Base-by-base conservation (phyloP, 257 asterid species). In the Forsythia suspensa region DNA sequence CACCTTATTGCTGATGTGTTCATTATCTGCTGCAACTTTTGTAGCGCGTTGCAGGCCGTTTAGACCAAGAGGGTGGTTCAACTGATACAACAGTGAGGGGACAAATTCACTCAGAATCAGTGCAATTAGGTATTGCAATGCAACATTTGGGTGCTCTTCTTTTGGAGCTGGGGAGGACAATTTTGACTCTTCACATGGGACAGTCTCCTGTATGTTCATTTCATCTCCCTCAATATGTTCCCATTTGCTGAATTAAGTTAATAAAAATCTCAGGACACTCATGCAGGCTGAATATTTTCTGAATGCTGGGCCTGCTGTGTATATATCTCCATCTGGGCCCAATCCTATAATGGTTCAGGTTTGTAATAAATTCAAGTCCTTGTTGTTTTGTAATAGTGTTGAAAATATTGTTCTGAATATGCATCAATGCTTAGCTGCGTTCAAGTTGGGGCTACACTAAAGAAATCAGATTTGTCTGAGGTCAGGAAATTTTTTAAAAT, bases 291-390 rank as follows among this genome's bases (percentile, higher is more conserved):
- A 94, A 83, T 90, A 94, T 76, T 91, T 83, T 73, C 92, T 96
- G 74, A 90, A 91, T 89, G 87, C 97, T 88, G 99, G 99, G 65
- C 99, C 99, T 71, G 95, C 99, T 38, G 98, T 96, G 69, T 96
- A 96, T 76, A 86, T 96, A 66, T 92, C 98, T 82, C 92, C 98
- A 41, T 84, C 94, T 3, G 99, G 99, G 74, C 99, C 99, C 43
- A 92, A 96, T 81, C 99, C 98, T 6, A 90, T 96, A 42, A 96
- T 96, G 99, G 99, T 87, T 83, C 99, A 96, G 99, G 99, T 95
- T 70, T 82, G 89, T 84, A 57, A 24, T 13, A 29, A 63, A 59
- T 57, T 71, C 63, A 46, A 73, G n/a, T 18, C 71, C 52, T 76
- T 7, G 12, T 80, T 68, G 40, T 42, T 24, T 78, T 66, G 41